These are phyloP conservation scores for Suhomyces faveliae DNA, from an alignment of 805 yeast species.

Conservation along the genomic window DNA sequence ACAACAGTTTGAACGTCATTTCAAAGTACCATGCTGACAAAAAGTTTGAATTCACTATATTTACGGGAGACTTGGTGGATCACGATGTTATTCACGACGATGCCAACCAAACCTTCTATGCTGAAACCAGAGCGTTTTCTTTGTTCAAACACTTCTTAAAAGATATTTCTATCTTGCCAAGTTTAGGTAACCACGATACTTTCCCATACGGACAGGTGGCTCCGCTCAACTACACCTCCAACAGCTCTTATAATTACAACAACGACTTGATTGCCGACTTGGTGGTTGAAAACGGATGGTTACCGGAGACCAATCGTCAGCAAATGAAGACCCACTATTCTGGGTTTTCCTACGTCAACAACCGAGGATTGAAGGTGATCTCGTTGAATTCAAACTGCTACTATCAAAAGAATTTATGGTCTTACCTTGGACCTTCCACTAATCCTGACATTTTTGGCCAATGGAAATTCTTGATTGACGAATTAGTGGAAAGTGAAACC, in stretches of 20 bases:
- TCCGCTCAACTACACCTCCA: conserved; percentile 35
- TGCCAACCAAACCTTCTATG: conserved; percentile 63
- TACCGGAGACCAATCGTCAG: conserved; percentile 22
- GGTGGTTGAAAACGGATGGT: conserved; percentile 39
- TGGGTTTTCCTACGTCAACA: conserved; percentile 57
- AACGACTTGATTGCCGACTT: conserved; percentile 36
- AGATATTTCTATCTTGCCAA: conserved; percentile 57
- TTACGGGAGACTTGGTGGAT: conserved; percentile 75
- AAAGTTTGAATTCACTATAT: conserved; percentile 58
- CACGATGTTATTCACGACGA: conserved; percentile 55
- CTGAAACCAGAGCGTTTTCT: conserved; percentile 68
- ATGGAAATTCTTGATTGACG: conserved; percentile 58
- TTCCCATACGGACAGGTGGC: conserved; percentile 73
- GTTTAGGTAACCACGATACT: conserved; percentile 70
- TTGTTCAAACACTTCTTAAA: conserved; percentile 53
- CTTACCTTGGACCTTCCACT: conserved; percentile 51
- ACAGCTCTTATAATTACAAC: conserved; percentile 37
- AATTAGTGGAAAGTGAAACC: conserved; percentile 57
- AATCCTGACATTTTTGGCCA: conserved; percentile 64
- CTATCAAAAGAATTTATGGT: conserved; percentile 56
- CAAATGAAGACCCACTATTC: conserved; percentile 50
- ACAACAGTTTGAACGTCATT: conserved; percentile 52
- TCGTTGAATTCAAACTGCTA: conserved; percentile 67
- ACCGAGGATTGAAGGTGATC: conserved; percentile 56
- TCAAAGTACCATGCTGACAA: conserved; percentile 32